Evolutionary conservation across 805 yeast genomes (phyloP), one percentile per base, ranked within the genome.

Genomic region (Candida silvicultrix): DNA sequence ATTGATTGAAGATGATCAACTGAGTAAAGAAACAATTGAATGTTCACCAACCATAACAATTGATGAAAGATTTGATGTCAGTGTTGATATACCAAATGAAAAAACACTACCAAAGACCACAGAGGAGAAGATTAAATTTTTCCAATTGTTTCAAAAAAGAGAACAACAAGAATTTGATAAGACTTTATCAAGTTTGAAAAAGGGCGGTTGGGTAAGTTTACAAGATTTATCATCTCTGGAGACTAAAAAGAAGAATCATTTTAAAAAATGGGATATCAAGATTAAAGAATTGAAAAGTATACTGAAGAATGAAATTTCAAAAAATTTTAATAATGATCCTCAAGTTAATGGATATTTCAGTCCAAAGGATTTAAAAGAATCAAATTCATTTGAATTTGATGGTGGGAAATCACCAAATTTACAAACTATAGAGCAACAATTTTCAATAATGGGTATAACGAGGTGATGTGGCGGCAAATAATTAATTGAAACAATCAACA

Each of bases 201-300:
- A 46, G n/a, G 47, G 60, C 45, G 62, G 62, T 5, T 57, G 62
- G 62, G 47, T 56, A 56, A 56, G 54, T 23, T 49, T 48, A 16
- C 43, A 37, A 18, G 60, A 57, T 41, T 18, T 55, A 1, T 12
- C n/a, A 9, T 47, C 49, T 25, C 25, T 57, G 8, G 54, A 55
- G 32, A 41, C 36, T 9, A 51, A 59, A 11, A 51, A 52, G 20
- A 43, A 40, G 14, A 54, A 52, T 34, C 56, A 57, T 36, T 55
- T 54, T 49, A 45, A 45, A 6, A 49, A 53, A n/a, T 57, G 62
- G 62, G 59, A 56, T 8, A 25, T 29, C 2, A 57, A 56, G 42
- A 48, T 57, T 4, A 43, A 49, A 36, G 44, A 42, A 3, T 40
- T 54, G 29, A 52, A 46, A 20, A 31, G 5, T 22, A 21, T 9